Base-by-base conservation (phyloP, 345 rosid genomes). In the Gossypium herbaceum region DNA sequence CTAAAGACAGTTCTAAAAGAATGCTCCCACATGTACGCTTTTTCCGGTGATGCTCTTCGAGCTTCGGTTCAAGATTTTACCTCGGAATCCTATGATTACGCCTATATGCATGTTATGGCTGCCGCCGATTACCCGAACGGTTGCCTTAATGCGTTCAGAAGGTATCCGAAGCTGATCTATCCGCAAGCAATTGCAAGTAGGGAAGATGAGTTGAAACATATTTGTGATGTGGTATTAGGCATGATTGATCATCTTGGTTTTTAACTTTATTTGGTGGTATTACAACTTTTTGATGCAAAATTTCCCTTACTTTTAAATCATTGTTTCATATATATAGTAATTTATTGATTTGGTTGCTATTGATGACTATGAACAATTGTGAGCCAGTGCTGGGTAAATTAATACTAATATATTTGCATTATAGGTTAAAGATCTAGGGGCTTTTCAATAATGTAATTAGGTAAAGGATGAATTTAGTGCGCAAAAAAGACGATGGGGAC, bases 101-200 rank as follows among this genome's bases (percentile, higher is more conserved):
- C 93, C n/a, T 88, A 82, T 76, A 77, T 92, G 86, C 88, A 92
- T 67, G 74, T 86, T 1, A 68, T 82, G 84, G 98, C 94, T 0
- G 93, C 97, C 10, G 76, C 79, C 9, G 97, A 92, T 76, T 91
- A 92, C 62, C 95, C 94, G 2, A 86, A 77, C 39, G 91, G 81
- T 51, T 94, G 98, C 71, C 92, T 29, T 39, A 86, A 89, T 74
- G 82, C 82, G 0, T 94, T 92, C 65, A 81, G 82, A 68, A 79
- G 86, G 82, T 76, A 57, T 45, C 75, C 78, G 4, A 85, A 87
- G 1, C 27, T 87, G 82, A 78, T 66, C 71, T 94, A 91, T 79
- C 95, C 91, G 43, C 71, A 45, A 43, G 94, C 86, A 88, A 81
- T 94, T 72, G 89, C 83, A 0, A 63, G 79, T 4, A 84, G 91